phyloP scores from a whole-genome alignment of 2,329 filamentous ascomycete species.

The Xylogone sp. region DNA sequence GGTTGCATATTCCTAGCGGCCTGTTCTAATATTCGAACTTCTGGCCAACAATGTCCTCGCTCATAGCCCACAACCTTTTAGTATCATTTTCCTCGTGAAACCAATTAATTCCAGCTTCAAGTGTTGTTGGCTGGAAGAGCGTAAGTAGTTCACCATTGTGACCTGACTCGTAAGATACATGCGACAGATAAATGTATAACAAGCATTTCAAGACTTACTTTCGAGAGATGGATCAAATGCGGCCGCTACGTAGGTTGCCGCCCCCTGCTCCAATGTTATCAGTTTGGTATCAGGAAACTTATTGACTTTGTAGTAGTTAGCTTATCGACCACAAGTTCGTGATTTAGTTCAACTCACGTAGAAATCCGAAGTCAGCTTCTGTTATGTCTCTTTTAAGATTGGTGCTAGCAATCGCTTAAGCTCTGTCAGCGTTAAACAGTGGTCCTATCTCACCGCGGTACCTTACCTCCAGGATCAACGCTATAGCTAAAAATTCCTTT shows the following conservation, averaged over 20 bases:
- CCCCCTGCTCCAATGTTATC: constrained; percentile 3
- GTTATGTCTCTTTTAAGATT: neutral
- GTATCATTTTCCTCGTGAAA: constrained; percentile 18
- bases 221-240: constrained; percentile 5
- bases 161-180: neutral
- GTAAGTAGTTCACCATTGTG: neutral
- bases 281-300: too few species aligned
- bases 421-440: neutral
- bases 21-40: too few species aligned
- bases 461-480: constrained; percentile 36
- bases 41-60: constrained; percentile 39
- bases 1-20: too few species aligned
- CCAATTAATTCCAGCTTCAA: too few species aligned
- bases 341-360: neutral
- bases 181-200: neutral
- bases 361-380: too few species aligned
- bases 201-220: constrained; percentile 2
- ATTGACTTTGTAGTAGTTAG: neutral
- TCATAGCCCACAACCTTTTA: constrained; percentile 40
- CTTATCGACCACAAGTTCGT: neutral
- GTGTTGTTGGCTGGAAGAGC: too few species aligned
- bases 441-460: neutral
- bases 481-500: constrained; percentile 33
- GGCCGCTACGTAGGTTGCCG: constrained; percentile 3
- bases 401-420: constrained; percentile 1